phyloP scores from a whole-genome alignment of 768 basidiomycete genomes.

The Gloeostereum incarnatum region DNA sequence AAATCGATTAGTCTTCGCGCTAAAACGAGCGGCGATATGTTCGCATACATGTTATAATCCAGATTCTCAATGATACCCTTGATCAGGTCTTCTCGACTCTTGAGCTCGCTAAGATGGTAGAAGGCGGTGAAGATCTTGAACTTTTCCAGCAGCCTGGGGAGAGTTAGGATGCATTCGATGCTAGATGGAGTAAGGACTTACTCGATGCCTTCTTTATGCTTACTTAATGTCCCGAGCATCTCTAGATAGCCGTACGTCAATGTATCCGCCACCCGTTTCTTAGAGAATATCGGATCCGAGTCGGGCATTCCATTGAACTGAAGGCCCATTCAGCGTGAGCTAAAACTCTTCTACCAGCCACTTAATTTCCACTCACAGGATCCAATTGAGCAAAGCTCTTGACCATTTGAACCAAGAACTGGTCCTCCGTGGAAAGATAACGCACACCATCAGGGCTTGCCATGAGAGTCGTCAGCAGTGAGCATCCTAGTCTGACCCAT shows the following conservation, averaged over 20 bases:
- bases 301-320: constrained; percentile 71
- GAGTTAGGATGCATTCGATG: constrained; percentile 1
- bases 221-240: constrained; percentile 89
- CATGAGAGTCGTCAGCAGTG: constrained; percentile 75
- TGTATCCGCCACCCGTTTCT: constrained; percentile 70
- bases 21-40: background rate
- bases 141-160: constrained; percentile 74
- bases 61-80: constrained; percentile 86
- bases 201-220: constrained; percentile 84
- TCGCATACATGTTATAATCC: constrained; percentile 78
- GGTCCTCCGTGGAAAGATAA: constrained; percentile 77
- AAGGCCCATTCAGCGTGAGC: background rate
- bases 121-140: constrained; percentile 92
- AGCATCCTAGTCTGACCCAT: constrained; percentile 84
- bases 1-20: constrained; percentile 7
- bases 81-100: constrained; percentile 87
- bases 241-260: constrained; percentile 91
- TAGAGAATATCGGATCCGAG: constrained; percentile 79
- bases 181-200: constrained; percentile 27
- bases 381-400: constrained; percentile 89
- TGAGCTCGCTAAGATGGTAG: constrained; percentile 88
- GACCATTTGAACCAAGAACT: constrained; percentile 73
- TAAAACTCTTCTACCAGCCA: background rate
- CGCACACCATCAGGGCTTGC: constrained; percentile 75
- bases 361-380: constrained; percentile 45